These are phyloP conservation scores for Tylopilus subfusipes DNA, from an alignment of 768 basidiomycete species.

Conservation along the genomic window DNA sequence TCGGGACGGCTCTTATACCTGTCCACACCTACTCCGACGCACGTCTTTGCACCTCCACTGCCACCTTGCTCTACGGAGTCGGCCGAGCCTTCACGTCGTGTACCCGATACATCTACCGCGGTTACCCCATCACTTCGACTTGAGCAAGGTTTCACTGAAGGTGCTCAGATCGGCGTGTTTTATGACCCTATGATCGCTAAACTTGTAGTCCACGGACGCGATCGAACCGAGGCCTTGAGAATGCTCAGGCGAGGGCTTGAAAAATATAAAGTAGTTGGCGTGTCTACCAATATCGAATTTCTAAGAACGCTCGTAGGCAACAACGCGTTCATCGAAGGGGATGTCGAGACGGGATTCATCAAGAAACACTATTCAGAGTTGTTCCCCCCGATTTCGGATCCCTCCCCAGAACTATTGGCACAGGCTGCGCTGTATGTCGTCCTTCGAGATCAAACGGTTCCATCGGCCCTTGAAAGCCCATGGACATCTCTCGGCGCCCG, in stretches of 20 bases:
- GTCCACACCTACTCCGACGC: slow-evolving; percentile 73
- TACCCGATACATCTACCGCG: slow-evolving; percentile 14
- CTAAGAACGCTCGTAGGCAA: slow-evolving; percentile 75
- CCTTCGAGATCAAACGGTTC: slow-evolving; percentile 53
- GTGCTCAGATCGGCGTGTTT: slow-evolving; percentile 79
- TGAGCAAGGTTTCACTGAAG: slow-evolving; percentile 84
- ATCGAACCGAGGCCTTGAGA: slow-evolving; percentile 80
- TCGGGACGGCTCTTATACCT: slow-evolving; percentile 80
- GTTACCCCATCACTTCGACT: slow-evolving; percentile 71
- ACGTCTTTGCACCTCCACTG: slow-evolving; percentile 55
- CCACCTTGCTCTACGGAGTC: slow-evolving; percentile 29
- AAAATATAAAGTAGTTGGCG: slow-evolving; percentile 87
- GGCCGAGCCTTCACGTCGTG: slow-evolving; percentile 21
- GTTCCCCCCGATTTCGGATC: slow-evolving; percentile 63
- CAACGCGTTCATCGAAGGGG: slow-evolving; percentile 66
- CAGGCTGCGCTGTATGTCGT: slow-evolving; percentile 77
- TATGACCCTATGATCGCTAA: slow-evolving; percentile 94
- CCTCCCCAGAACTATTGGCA: slow-evolving; percentile 63
- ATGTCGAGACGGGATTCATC: slow-evolving; percentile 93
- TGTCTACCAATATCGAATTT: slow-evolving; percentile 91
- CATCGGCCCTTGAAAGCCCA: slow-evolving; percentile 42
- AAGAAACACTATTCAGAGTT: slow-evolving; percentile 81
- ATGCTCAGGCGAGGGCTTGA: slow-evolving; percentile 77
- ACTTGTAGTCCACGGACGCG: slow-evolving; percentile 82
- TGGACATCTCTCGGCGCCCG: slow-evolving; percentile 71